phyloP scores from a whole-genome alignment of 2,329 filamentous ascomycete genomes.

The Xylaria sp. region DNA sequence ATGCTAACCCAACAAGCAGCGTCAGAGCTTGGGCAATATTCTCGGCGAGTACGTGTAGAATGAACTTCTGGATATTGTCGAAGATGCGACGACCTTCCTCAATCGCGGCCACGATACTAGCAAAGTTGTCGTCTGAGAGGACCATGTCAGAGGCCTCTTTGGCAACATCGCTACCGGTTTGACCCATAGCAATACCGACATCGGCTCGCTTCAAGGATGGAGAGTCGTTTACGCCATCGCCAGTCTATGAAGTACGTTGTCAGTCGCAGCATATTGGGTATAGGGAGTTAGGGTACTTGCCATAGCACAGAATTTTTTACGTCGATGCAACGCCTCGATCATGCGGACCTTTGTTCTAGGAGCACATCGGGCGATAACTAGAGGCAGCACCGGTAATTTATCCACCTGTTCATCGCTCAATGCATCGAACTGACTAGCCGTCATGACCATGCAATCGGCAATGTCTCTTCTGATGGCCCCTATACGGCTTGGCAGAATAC shows the following conservation, averaged over 20 bases:
- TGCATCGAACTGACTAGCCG: constrained; percentile 70
- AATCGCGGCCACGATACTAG: constrained; percentile 75
- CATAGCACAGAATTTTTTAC: constrained; percentile 74
- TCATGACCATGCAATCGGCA: constrained; percentile 69
- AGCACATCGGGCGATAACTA: constrained; percentile 75
- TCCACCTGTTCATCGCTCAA: constrained; percentile 72
- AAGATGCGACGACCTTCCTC: constrained; percentile 78
- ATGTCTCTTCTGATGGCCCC: constrained; percentile 64
- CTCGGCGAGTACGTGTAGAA: constrained; percentile 74
- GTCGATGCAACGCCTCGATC: constrained; percentile 76
- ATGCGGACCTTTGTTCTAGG: constrained; percentile 78
- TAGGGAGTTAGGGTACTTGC: constrained; percentile 41
- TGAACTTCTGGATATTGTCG: constrained; percentile 80
- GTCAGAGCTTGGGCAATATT: constrained; percentile 78
- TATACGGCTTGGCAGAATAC: constrained; percentile 69
- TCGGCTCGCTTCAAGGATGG: constrained; percentile 76
- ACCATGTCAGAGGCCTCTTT: constrained; percentile 74
- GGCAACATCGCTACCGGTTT: constrained; percentile 69
- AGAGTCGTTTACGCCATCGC: constrained; percentile 79
- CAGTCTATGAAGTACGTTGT: constrained; percentile 56
- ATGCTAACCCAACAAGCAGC: constrained; percentile 75
- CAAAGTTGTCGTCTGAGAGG: constrained; percentile 78
- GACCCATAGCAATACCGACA: constrained; percentile 75
- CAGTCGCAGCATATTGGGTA: neutral
- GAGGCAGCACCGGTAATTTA: constrained; percentile 68